Evolutionary conservation across 116 monocot species (phyloP).

Genomic region (Iris pallida): DNA sequence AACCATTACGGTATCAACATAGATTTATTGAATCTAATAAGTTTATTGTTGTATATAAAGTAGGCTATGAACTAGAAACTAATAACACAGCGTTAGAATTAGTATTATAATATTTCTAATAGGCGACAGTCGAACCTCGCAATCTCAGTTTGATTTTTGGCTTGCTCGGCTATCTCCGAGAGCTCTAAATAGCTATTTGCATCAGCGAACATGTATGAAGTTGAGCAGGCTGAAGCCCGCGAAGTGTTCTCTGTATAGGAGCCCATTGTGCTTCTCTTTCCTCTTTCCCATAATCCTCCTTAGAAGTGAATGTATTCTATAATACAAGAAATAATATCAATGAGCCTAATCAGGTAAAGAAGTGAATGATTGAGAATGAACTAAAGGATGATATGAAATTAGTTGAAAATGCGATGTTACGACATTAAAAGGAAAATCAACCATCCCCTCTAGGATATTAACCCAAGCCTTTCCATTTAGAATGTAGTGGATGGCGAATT

Average conservation of each 20-base stretch:
- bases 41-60: no score
- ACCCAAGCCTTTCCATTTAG: constrained; percentile 15
- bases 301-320: constrained; percentile 44
- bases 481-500: constrained; percentile 11
- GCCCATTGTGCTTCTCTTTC: constrained; percentile 64
- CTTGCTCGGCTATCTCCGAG: constrained; percentile 56
- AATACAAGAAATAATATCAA: not conserved
- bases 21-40: no score
- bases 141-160: constrained; percentile 44
- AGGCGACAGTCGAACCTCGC: no score
- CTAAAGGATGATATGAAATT: no score
- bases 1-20: no score
- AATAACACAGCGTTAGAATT: no score
- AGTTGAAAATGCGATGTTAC: no score
- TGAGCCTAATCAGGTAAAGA: no score
- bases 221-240: constrained; percentile 45
- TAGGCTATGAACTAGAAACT: no score
- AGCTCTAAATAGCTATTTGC: constrained; percentile 39
- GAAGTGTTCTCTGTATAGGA: constrained; percentile 45
- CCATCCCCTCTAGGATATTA: constrained; percentile 1
- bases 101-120: no score
- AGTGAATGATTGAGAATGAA: not conserved
- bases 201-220: constrained; percentile 18
- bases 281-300: constrained; percentile 49
- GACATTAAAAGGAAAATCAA: no score